phyloP scores from a whole-genome alignment of 2,329 filamentous ascomycete species.

The Colletotrichum sp. region DNA sequence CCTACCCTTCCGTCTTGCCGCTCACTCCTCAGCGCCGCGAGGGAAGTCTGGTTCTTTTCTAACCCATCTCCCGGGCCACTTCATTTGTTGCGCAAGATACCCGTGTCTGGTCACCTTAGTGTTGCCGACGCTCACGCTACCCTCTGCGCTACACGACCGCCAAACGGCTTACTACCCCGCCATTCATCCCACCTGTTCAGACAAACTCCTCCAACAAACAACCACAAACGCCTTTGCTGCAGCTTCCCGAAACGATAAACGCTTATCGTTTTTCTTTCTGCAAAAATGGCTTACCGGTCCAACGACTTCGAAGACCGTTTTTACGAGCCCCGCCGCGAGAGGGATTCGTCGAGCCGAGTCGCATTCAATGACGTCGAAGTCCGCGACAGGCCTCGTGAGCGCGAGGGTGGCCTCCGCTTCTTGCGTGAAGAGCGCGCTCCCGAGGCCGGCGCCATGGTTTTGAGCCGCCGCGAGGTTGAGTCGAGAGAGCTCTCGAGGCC shows the following conservation, averaged over 20 bases:
- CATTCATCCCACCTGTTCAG: slow-evolving; percentile 14
- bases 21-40: not conserved
- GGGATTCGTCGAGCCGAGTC: slow-evolving; percentile 10
- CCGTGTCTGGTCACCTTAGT: not conserved
- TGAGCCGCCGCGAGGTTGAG: slow-evolving; percentile 60
- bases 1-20: not conserved
- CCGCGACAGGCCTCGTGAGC: slow-evolving; percentile 46
- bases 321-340: slow-evolving; percentile 32
- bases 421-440: slow-evolving; percentile 54
- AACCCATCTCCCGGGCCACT: slow-evolving; percentile 17
- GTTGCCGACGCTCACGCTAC: slow-evolving; percentile 9
- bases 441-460: slow-evolving; percentile 57
- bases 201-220: not conserved
- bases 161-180: slow-evolving; percentile 17
- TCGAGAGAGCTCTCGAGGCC: slow-evolving; percentile 53
- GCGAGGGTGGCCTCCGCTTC: slow-evolving; percentile 49
- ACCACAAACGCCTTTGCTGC: not conserved
- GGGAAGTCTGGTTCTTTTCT: not conserved
- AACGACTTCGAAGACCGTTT: slow-evolving; percentile 23
- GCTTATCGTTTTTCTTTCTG: not conserved
- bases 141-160: slow-evolving; percentile 2
- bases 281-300: slow-evolving; percentile 13
- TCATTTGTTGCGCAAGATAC: not conserved
- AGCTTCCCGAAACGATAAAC: not conserved
- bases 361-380: slow-evolving; percentile 38